phyloP scores from a whole-genome alignment of 75 land plant genomes.

The Pinus tabuliformis region DNA sequence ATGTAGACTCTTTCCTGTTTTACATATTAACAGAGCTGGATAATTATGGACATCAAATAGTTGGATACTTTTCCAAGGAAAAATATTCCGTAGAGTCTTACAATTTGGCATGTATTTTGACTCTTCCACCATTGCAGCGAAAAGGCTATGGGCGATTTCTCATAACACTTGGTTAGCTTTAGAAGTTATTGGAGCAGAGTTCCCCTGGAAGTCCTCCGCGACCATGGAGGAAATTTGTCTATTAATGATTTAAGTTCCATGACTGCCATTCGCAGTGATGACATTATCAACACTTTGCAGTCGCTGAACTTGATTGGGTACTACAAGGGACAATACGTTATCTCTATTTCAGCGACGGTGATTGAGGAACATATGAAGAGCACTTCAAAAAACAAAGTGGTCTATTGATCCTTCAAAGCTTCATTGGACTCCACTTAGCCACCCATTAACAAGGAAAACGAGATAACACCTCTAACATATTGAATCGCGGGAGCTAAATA shows the following conservation, averaged over 20 bases:
- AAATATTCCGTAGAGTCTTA: constrained; percentile 44
- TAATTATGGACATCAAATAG: constrained; percentile 32
- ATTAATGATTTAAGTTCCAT: no score
- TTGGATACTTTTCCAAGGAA: constrained; percentile 61
- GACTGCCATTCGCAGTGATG: no score
- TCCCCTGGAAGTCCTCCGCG: no score
- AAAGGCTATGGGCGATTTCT: constrained; percentile 57
- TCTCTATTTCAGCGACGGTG: no score
- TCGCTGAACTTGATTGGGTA: no score
- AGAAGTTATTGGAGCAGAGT: no score
- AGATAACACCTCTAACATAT: background rate
- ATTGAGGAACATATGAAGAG: no score
- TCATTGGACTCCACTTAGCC: constrained; percentile 30
- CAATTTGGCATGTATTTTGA: constrained; percentile 53
- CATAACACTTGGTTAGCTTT: constrained; percentile 48
- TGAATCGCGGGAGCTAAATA: no score
- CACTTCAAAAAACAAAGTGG: constrained; percentile 33
- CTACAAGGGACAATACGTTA: no score
- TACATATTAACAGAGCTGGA: constrained; percentile 45
- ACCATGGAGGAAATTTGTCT: no score
- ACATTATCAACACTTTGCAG: no score
- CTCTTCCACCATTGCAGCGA: constrained; percentile 55
- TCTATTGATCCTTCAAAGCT: constrained; percentile 38
- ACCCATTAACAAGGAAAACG: constrained; percentile 16
- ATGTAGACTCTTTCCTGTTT: constrained; percentile 51